Evolutionary conservation across 164 flowering plant genomes (phyloP), one percentile per base, ranked within the genome.

Genomic region (Piper betle): DNA sequence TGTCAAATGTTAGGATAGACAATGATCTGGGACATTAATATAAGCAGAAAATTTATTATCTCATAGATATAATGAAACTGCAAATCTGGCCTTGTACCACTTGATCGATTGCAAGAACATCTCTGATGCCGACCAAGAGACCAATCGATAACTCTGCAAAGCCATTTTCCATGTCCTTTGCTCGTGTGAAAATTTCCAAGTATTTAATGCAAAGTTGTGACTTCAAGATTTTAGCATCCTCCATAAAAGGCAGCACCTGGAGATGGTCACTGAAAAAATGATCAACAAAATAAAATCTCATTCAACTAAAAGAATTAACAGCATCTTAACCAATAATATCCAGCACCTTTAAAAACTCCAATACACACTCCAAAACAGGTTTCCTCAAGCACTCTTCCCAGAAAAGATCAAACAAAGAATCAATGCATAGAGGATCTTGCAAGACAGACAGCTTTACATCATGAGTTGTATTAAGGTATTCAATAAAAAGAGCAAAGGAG

Each of bases 291-390:
- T 16, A 8, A 15, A 6, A 15, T 37, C n/a, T 43, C 4, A n/a
- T 39, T 61, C 9, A 38, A 60, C 50, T 0, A 61, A 16, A 19
- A 37, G 12, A 60, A 37, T 11, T 25, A n/a, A 25, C 15, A 37
- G 18, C 37, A 33, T n/a, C 39, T 6, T 33, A 58, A 39, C 7
- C 15, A 39, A 39, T 13, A 39, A 39, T 46, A 20, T 59, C 57
- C 18, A 39, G 37, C 79, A 94, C 99, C 99, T 87, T 91, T 89
- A 94, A 76, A 38, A 91, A 82, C 57, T 78, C 85, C 68, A 87
- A 76, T 73, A 88, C 75, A 72, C 77, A 82, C 1, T 64, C 68
- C 42, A 88, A 79, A 62, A 85, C 84, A 63, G 13, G 69, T 63
- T 75, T 81, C 73, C 91, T 84, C 72, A 85, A 67, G 39, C 70